Evolutionary conservation across 441 rosid species (phyloP), one percentile per base, ranked within the genome.

Genomic region (Croton setiger): DNA sequence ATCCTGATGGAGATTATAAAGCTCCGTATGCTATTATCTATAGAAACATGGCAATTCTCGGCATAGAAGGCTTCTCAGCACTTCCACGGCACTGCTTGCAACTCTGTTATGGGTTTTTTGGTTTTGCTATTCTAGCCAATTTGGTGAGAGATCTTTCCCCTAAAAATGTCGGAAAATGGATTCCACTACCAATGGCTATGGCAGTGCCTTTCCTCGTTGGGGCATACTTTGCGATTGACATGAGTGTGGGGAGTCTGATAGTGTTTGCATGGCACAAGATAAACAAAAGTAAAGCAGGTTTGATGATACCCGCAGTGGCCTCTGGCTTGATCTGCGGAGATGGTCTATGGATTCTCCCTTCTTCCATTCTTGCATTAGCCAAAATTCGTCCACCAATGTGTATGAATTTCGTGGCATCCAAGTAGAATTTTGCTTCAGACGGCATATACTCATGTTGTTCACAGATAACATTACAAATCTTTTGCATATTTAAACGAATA

Each of bases 141-240:
- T 47, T 94, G 61, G 39, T 73, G 20, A 86, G 89, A 75, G 98
- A 90, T 69, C 35, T 72, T 12, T 69, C 78, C 7, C 91, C 97
- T 0, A 53, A 64, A 47, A 77, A 55, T 31, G 63, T 85, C 0
- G 82, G 94, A 53, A 87, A 87, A 72, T 94, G 87, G 84, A 62
- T 88, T 18, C 99, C 98, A 2, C 87, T 94, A 2, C 99, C 97
- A 10, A 94, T 94, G 96, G 99, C 94, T 1, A 94, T 94, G 97
- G 99, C 98, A 0, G 94, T 94, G 18, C 99, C 98, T 11, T 92
- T 94, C 81, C 84, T 90, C 5, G 96, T 94, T 0, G 96, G 99
- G 7, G 96, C 94, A 4, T 88, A 90, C 48, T 94, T 94, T 43
- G 96, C 99, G 0, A 83, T 94, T 7, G 99, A 94, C 41, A 92